Evolutionary conservation across 305 asterid genomes (phyloP), one percentile per base, ranked within the genome.

Genomic region (Ajuga reptans): DNA sequence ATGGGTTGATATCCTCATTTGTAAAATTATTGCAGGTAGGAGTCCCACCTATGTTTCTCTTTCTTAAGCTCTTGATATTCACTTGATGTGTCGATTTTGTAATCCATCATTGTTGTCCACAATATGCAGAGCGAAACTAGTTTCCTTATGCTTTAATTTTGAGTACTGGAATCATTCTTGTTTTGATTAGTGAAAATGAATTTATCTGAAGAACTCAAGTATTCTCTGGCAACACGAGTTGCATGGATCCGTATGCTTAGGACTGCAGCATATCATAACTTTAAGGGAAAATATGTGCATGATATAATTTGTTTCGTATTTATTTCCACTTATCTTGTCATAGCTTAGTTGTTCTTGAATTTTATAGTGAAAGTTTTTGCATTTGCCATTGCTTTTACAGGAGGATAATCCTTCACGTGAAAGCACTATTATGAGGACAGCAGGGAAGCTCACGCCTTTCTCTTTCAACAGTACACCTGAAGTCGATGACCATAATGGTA

Each of bases 401-500:
- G 88, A 83, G 65, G 98, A 92, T 72, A 92, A 92, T 80, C 92
- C 89, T 37, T 87, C 98, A 6, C 88, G 98, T 27, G 87, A 86
- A 76, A 85, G 94, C 84, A 90, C 97, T 63, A 90, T 90, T 69
- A 85, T 89, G 69, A 83, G 98, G 76, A 92, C 98, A 9, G 96
- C 91, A 6, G 96, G 95, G 81, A 92, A 92, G 87, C 95, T 92
- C 42, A 87, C 91, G 4, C 96, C 98, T 47, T 92, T 92, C 81
- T 83, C 83, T 63, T 92, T 92, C 84, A 92, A 89, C 42, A 79
- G 71, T 58, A 83, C 87, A 74, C 92, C 92, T 5, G 96, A 86
- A 77, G 82, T 54, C 63, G 86, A 78, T 55, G 81, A 82, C 72
- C 72, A 8, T 36, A 60, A 75, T 69, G 81, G 68, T 33, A 79